These are phyloP conservation scores for Yamadazyma atmosphaerica DNA, from an alignment of 1,139 yeast species.

Conservation along the genomic window DNA sequence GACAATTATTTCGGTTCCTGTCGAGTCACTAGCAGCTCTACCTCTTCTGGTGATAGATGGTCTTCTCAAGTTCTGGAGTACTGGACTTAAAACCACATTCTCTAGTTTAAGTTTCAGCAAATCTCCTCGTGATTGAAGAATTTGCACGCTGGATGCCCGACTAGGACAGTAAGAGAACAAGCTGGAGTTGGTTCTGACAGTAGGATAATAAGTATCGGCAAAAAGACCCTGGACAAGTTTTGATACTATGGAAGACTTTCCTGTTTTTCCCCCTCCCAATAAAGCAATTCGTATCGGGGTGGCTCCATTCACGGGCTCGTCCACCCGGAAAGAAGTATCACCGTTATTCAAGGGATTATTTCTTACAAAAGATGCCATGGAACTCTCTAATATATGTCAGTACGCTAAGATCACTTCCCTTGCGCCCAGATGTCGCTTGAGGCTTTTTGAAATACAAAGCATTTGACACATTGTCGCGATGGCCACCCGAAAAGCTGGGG, in stretches of 20 bases:
- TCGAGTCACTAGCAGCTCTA: slow-evolving; percentile 14
- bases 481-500: too few species aligned
- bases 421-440: too few species aligned
- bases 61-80: slow-evolving; percentile 17
- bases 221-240: slow-evolving; percentile 49
- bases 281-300: slow-evolving; percentile 56
- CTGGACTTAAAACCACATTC: slow-evolving; percentile 28
- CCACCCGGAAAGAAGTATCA: slow-evolving; percentile 10
- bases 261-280: slow-evolving; percentile 54
- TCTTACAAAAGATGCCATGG: slow-evolving; percentile 15
- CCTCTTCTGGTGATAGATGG: slow-evolving; percentile 12
- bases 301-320: slow-evolving; percentile 23
- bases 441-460: too few species aligned
- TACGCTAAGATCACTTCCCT: background rate
- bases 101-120: slow-evolving; percentile 6
- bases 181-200: slow-evolving; percentile 53
- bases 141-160: slow-evolving; percentile 28
- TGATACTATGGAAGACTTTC: slow-evolving; percentile 54
- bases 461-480: too few species aligned
- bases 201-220: slow-evolving; percentile 66
- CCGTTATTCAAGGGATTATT: slow-evolving; percentile 9
- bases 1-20: slow-evolving; percentile 12
- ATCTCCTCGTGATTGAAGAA: slow-evolving; percentile 8
- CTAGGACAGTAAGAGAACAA: slow-evolving; percentile 54
- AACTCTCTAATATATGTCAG: background rate